Evolutionary conservation across 108 stramenopile genomes (phyloP), one percentile per base, ranked within the genome.

Genomic region (Fistulifera solaris): DNA sequence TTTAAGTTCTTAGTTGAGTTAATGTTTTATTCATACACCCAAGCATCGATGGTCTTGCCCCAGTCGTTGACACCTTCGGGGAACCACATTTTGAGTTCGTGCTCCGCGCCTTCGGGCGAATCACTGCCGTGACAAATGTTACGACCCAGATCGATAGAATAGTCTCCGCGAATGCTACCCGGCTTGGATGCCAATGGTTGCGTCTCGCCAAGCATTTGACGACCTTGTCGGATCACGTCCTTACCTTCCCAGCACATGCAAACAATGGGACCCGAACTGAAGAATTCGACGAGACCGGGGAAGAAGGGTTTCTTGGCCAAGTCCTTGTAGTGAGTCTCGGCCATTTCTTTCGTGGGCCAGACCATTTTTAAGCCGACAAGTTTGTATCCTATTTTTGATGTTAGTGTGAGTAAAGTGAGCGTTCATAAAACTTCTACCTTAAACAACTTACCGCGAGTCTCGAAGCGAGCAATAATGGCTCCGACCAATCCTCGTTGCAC

Each of bases 401-500:
- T n/a, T n/a, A n/a, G n/a, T n/a, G n/a, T n/a, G n/a, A n/a, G n/a
- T n/a, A n/a, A n/a, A n/a, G n/a, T n/a, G n/a, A n/a, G n/a, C n/a
- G n/a, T n/a, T n/a, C n/a, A n/a, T n/a, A n/a, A n/a, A n/a, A n/a
- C n/a, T n/a, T n/a, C n/a, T n/a, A n/a, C n/a, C n/a, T n/a, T n/a
- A n/a, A n/a, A n/a, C n/a, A n/a, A n/a, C n/a, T n/a, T n/a, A n/a
- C n/a, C 96, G 38, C 91, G 80, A 71, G 82, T 82, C 62, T 94
- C 92, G 63, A 98, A 98, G 10, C 96, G 79, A 43, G 72, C 73
- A 63, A 98, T 95, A 51, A 98, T 94, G 48, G 92, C 89, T 21
- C 93, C 94, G 31, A 95, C 74, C 41, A 96, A 64, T n/a, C 88
- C 93, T 15, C 96, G 75, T 66, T 95, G 95, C 8, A 98, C 96